Percentiles rank a stretch among this genome's conserved stretches.
These are phyloP conservation scores for Colletotrichum camelliae DNA, from an alignment of 2,329 filamentous ascomycete genomes.

Conservation along the genomic window DNA sequence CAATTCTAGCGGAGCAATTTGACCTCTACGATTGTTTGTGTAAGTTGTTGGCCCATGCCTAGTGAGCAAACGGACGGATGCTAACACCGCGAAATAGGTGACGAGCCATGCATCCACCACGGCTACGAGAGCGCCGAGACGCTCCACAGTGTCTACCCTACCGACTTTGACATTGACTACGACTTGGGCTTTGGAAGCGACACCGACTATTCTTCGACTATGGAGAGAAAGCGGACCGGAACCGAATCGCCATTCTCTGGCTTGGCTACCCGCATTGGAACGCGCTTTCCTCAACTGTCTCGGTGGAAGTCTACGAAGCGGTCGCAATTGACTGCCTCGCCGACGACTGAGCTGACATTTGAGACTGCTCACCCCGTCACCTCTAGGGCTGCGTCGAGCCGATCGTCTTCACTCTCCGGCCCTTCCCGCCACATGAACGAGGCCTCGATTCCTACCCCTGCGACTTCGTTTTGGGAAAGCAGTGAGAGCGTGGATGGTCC, in stretches of 20 bases:
- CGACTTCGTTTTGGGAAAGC: conserved; percentile 67
- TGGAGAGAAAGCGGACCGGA: conserved; percentile 60
- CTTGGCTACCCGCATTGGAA: conserved; percentile 69
- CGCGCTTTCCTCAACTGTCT: conserved; percentile 60
- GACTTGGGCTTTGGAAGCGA: conserved; percentile 72
- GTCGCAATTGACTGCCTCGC: conserved; percentile 54
- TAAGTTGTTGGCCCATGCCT: conserved; percentile 55
- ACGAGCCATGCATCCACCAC: conserved; percentile 68
- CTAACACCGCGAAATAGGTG: conserved; percentile 50
- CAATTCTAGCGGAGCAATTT: conserved; percentile 48
- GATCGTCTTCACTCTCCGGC: conserved; percentile 78
- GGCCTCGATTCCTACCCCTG: conserved; percentile 62
- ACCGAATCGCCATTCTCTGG: conserved; percentile 65
- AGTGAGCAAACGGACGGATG: neutral
- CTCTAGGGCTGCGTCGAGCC: conserved; percentile 73
- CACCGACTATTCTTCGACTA: conserved; percentile 55
- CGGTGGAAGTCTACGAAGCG: conserved; percentile 55
- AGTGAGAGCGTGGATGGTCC: conserved; percentile 57
- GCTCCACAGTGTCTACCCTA: conserved; percentile 43
- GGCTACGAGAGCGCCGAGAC: conserved; percentile 47
- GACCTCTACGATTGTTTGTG: conserved; percentile 74
- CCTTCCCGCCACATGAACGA: conserved; percentile 58
- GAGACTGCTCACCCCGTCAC: conserved; percentile 71
- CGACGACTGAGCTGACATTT: conserved; percentile 83
- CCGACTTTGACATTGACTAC: conserved; percentile 61